Evolutionary conservation across 495 filamentous ascomycete genomes (phyloP).

Genomic region (Lichenothelia convexa): DNA sequence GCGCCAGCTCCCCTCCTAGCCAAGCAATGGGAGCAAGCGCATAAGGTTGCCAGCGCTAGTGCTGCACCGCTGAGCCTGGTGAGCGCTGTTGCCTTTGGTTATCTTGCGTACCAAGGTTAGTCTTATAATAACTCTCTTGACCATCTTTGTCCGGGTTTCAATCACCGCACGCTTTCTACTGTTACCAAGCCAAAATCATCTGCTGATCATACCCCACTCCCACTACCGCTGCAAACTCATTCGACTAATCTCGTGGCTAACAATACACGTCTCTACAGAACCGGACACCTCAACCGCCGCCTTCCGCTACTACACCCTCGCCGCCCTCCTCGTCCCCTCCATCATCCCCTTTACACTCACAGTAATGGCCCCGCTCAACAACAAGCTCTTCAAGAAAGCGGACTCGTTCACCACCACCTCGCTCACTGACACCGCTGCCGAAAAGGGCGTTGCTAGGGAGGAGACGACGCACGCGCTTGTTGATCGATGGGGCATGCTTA

Average conservation of each 20-base stretch:
- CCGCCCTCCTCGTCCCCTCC: slow-evolving; percentile 22
- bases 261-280: slow-evolving; percentile 3
- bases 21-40: slow-evolving; percentile 28
- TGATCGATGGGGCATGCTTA: slow-evolving; percentile 36
- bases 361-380: slow-evolving; percentile 23
- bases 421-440: slow-evolving; percentile 16
- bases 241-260: too few species aligned
- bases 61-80: slow-evolving; percentile 19
- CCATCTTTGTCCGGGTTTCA: neutral
- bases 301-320: slow-evolving; percentile 24
- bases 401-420: slow-evolving; percentile 11
- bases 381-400: slow-evolving; percentile 9
- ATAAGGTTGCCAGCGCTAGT: slow-evolving; percentile 16
- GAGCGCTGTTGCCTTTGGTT: slow-evolving; percentile 22
- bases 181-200: neutral
- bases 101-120: slow-evolving; percentile 27
- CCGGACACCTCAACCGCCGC: slow-evolving; percentile 1
- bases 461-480: slow-evolving; percentile 30
- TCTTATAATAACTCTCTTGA: too few species aligned
- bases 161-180: neutral
- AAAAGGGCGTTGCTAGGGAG: slow-evolving; percentile 16
- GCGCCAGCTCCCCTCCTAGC: slow-evolving; percentile 33
- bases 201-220: neutral
- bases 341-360: slow-evolving; percentile 33
- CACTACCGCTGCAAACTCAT: too few species aligned